Evolutionary conservation across 139 green algal genomes (phyloP).

Genomic region (Chlorella sorokiniana): DNA sequence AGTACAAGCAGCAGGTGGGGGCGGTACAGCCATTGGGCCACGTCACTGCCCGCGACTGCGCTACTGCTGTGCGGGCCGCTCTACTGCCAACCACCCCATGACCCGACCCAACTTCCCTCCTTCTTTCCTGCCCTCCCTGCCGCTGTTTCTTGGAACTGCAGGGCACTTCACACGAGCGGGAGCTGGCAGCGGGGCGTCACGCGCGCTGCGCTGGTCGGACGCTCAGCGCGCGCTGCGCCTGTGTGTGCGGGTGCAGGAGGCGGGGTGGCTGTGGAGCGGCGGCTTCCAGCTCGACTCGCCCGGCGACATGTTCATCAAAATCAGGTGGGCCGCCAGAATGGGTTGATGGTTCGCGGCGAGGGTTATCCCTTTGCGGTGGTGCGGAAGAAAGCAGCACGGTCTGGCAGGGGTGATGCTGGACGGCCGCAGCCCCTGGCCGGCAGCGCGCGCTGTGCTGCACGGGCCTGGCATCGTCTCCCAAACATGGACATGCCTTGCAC

Average conservation of each 20-base stretch:
- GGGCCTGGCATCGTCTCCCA: not conserved
- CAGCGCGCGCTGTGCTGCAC: not conserved
- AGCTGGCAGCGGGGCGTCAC: constrained; percentile 48
- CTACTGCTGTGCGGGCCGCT: no score
- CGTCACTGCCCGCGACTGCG: no score
- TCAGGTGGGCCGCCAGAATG: constrained; percentile 31
- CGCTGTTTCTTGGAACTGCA: not conserved
- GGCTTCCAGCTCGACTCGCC: constrained; percentile 68
- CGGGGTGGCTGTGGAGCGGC: constrained; percentile 85
- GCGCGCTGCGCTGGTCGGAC: constrained; percentile 72
- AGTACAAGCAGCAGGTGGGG: constrained; percentile 65
- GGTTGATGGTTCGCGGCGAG: not conserved
- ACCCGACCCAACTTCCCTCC: not conserved
- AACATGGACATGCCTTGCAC: no score
- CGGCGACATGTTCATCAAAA: constrained; percentile 76
- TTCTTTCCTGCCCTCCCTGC: not conserved
- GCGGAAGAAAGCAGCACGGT: not conserved
- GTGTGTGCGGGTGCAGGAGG: constrained; percentile 72
- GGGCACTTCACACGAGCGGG: constrained; percentile 41
- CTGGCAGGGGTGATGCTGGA: not conserved
- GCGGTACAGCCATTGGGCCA: not conserved
- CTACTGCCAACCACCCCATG: not conserved
- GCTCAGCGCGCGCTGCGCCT: constrained; percentile 55
- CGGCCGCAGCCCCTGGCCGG: not conserved
- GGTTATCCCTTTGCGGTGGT: not conserved